Evolutionary conservation across 2,329 filamentous ascomycete species (phyloP), one percentile per base, ranked within the genome.

Genomic region (Fusarium compactum): DNA sequence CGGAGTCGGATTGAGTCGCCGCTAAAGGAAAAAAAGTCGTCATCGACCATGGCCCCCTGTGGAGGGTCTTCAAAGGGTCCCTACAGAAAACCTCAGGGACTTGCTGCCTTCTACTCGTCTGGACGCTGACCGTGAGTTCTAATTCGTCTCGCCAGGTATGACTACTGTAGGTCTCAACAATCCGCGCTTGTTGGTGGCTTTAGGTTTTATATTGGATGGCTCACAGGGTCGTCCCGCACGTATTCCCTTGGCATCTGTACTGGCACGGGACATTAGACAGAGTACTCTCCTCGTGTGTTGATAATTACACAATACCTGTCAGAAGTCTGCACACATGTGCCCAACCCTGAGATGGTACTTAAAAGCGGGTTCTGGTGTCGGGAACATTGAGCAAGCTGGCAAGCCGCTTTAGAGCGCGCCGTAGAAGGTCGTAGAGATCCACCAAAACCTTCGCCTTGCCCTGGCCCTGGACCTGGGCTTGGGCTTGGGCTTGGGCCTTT

Each of bases 191-290:
- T 38, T 38, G 62, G 47, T 69, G 54, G 50, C 44, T 32, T 44
- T 51, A 52, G 20, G 20, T 16, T 22, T 22, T 44, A 44, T 44
- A 24, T 44, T 44, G 41, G 34, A 41, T 56, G 56, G 51, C 30
- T 66, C 41, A 34, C 53, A 71, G 63, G 67, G 54, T 61, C 55
- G 57, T 70, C 62, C 67, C 62, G 41, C 51, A 69, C 25, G 64
- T 65, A 65, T 52, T 34, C 29, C 18, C 53, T 69, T 53, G 60
- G 59, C 64, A 20, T 29, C 25, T 62, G 41, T 62, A 71, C 64
- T 30, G 34, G 41, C 8, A 30, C 43, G 38, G 50, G 43, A 29
- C 62, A 51, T 30, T 25, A 47, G 29, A 43, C 52, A 44, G 67
- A 56, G 68, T 71, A 71, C 16, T 40, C 12, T 10, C 16, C 14